These are phyloP conservation scores for Hibiscus mutabilis DNA, from an alignment of 345 rosid species.

Conservation along the genomic window DNA sequence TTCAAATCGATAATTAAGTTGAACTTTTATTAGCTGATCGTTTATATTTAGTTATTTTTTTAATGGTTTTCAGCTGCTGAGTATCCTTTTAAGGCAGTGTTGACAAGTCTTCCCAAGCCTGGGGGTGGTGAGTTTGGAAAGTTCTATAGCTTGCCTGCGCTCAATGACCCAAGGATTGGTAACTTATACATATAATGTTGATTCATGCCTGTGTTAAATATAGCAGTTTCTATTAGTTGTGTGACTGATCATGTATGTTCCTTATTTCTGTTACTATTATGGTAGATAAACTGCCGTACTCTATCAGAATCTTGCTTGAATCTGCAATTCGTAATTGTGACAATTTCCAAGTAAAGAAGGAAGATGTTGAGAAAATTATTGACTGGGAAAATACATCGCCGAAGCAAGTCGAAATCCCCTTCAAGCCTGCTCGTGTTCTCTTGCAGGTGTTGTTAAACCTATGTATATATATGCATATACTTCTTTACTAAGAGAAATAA, in stretches of 20 bases:
- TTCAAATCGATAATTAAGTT: not conserved
- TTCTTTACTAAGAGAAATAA: not conserved
- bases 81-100: conserved; percentile 66
- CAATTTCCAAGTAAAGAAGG: conserved; percentile 86
- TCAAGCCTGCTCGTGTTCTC: conserved; percentile 97
- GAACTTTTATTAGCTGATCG: not conserved
- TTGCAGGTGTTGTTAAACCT: conserved; percentile 49
- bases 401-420: conserved; percentile 93
- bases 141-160: conserved; percentile 84
- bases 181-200: not conserved
- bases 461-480: not conserved
- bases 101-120: conserved; percentile 85
- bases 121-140: conserved; percentile 96
- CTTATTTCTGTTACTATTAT: conserved; percentile 15
- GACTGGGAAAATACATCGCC: conserved; percentile 91
- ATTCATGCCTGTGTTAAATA: not conserved
- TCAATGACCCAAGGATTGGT: conserved; percentile 97
- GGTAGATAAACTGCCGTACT: conserved; percentile 83
- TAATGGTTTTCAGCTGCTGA: conserved; percentile 59
- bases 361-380: conserved; percentile 88
- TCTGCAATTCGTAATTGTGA: conserved; percentile 96
- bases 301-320: conserved; percentile 86
- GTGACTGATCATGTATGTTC: not conserved
- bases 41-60: not conserved
- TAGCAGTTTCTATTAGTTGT: not conserved